These are phyloP conservation scores for Aspergillus novofumigatus DNA, from an alignment of 2,329 filamentous ascomycete species.

Conservation along the genomic window DNA sequence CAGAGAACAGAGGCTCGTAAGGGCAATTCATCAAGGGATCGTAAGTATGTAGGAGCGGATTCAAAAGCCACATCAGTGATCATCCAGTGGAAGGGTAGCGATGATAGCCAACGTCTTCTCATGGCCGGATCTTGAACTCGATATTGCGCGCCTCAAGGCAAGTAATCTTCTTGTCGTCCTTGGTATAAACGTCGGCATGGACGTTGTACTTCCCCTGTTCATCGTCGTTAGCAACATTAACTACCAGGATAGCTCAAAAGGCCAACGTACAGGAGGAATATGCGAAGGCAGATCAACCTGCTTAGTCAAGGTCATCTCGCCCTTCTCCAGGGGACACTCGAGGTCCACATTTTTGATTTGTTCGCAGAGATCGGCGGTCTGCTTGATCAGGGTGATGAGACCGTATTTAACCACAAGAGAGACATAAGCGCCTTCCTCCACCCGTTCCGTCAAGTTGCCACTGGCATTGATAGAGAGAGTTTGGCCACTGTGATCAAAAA, in stretches of 20 bases:
- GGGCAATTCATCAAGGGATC: not conserved
- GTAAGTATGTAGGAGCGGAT: not conserved
- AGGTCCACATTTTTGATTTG: slow-evolving; percentile 84
- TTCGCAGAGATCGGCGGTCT: slow-evolving; percentile 79
- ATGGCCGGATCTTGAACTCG: slow-evolving; percentile 21
- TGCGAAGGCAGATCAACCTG: slow-evolving; percentile 77
- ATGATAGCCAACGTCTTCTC: not conserved
- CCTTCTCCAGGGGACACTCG: slow-evolving; percentile 81
- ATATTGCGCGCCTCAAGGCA: slow-evolving; percentile 67
- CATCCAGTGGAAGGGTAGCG: not conserved
- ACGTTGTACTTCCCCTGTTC: slow-evolving; percentile 83
- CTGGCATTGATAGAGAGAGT: slow-evolving; percentile 73
- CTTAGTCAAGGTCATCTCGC: slow-evolving; percentile 69
- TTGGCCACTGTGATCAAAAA: slow-evolving; percentile 57
- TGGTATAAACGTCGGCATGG: slow-evolving; percentile 75
- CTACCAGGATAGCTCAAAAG: not conserved
- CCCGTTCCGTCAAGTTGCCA: slow-evolving; percentile 67
- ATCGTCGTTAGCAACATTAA: slow-evolving; percentile 7
- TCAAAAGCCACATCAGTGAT: not conserved
- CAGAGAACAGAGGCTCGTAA: not conserved
- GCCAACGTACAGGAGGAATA: slow-evolving; percentile 74
- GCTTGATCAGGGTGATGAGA: slow-evolving; percentile 81
- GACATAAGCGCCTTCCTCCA: slow-evolving; percentile 77
- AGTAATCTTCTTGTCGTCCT: slow-evolving; percentile 70
- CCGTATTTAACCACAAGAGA: slow-evolving; percentile 88